Base-by-base conservation (phyloP, 2,329 filamentous ascomycete species). In the Trichoderma breve region DNA sequence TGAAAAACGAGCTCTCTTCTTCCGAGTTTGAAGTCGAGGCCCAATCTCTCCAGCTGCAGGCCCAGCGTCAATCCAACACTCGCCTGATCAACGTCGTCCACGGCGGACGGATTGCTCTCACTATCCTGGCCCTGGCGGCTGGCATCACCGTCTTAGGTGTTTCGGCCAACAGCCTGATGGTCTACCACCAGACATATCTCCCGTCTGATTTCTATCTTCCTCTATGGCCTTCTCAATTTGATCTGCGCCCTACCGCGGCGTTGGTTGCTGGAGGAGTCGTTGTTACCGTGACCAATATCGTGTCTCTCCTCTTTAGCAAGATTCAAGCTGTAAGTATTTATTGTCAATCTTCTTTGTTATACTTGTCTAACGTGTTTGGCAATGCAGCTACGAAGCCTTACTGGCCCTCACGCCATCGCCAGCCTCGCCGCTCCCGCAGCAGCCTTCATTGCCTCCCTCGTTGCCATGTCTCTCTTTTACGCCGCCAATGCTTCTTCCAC, bases 381-480 rank as follows among this genome's bases (percentile, higher is more conserved):
- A 63, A 28, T 53, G 21, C 30, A 79, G 78, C 58, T 77, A 43
- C 74, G 75, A 68, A 72, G 61, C 76, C 74, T 64, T 34, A 43
- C 73, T 43, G 66, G 51, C 28, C 60, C 74, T 14, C 77, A 77
- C 67, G 66, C 72, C 26, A 66, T 73, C 21, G 21, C 78, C 72
- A 72, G 73, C 57, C 66, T 83, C 30, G 73, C 74, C 2, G 77
- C 78, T 6, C 79, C 81, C 4, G 70, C 75, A 18, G 51, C 79
- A n/a, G 77, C 76, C 24, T 76, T 84, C 67, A 73, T 80, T 62
- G 79, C 78, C 14, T 84, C 86, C 51, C 77, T 90, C 64, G 81
- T 89, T 70, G 84, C 85, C 73, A 86, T 89, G 76, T 81, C 84
- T 66, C 84, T 90, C 79, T 89, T 88, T 78, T 91, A 89, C 76